These are phyloP conservation scores for Cercis canadensis DNA, from an alignment of 306 rosid species.

Conservation along the genomic window DNA sequence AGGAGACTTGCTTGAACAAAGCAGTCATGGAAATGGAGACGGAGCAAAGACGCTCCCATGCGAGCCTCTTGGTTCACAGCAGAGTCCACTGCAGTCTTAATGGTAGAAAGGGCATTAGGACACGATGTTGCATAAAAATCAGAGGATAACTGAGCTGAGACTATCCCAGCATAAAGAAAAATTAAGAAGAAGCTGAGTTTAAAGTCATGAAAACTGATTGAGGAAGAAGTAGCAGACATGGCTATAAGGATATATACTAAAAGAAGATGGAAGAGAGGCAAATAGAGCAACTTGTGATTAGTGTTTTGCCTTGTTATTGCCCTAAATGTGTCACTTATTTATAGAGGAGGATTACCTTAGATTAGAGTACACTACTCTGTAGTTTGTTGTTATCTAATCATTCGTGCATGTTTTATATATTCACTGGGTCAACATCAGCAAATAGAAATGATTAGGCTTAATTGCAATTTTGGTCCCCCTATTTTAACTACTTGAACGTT, in stretches of 20 bases:
- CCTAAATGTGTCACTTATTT: neutral
- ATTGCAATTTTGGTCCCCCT: too few relatives aligned
- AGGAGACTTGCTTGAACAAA: slow-evolving; percentile 69
- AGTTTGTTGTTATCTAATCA: neutral
- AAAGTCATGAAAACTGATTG: too few relatives aligned
- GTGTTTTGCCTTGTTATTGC: neutral
- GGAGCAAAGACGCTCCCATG: slow-evolving; percentile 82
- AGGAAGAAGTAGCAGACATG: slow-evolving; percentile 5
- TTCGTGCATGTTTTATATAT: neutral
- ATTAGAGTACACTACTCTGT: neutral
- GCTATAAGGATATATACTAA: neutral
- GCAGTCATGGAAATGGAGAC: slow-evolving; percentile 81
- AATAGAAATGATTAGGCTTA: neutral
- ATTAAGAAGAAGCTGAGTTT: slow-evolving; percentile 15
- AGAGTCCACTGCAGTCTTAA: slow-evolving; percentile 42
- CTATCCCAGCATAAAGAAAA: slow-evolving; percentile 28
- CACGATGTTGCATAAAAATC: slow-evolving; percentile 57
- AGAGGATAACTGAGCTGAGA: slow-evolving; percentile 54
- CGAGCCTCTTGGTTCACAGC: slow-evolving; percentile 63
- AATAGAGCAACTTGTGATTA: neutral
- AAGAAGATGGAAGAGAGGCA: neutral
- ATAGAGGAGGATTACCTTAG: neutral
- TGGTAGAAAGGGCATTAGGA: slow-evolving; percentile 56
- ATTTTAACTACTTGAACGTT: too few relatives aligned
- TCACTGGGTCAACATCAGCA: slow-evolving; percentile 1